A percentile compares a stretch with the other conserved stretches of the same genome.
Conservation (phyloP, 176 grass and related monocot species). For the Aegilops umbellulata region DNA sequence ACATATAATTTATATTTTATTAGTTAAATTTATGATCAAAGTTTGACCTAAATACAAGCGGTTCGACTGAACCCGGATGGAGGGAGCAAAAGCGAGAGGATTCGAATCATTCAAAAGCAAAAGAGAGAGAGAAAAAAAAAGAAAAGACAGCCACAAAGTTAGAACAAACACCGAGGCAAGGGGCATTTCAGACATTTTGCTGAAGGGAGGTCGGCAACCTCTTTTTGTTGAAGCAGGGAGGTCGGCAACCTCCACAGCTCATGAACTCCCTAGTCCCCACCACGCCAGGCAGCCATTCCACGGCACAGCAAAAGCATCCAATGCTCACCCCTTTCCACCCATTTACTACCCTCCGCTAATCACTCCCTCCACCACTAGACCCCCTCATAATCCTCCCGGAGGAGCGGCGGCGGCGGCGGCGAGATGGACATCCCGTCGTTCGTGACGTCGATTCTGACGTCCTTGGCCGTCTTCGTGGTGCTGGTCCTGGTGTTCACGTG, state of each 20-base stretch:
- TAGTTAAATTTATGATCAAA: too few relatives aligned
- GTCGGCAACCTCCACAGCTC: not conserved
- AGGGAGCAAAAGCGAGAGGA: too few relatives aligned
- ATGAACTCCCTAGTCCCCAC: not conserved
- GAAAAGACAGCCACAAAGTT: too few relatives aligned
- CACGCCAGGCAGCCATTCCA: too few relatives aligned
- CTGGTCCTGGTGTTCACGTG: conserved; percentile 68
- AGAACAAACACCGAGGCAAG: too few relatives aligned
- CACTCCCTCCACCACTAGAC: conserved; percentile 6
- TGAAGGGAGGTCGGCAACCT: too few relatives aligned
- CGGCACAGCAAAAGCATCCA: conserved; percentile 44
- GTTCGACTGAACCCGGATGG: too few relatives aligned
- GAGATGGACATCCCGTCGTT: conserved; percentile 79
- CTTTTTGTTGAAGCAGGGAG: too few relatives aligned
- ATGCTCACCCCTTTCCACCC: conserved; percentile 30
- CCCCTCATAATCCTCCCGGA: not conserved
- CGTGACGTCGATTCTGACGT: conserved; percentile 74
- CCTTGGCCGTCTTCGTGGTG: conserved; percentile 67
- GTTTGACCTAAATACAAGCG: too few relatives aligned
- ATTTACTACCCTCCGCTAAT: not conserved
- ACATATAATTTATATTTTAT: too few relatives aligned
- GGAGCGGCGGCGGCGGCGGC: not conserved
- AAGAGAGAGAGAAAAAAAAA: too few relatives aligned
- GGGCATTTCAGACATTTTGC: not conserved
- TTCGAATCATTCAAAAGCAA: too few relatives aligned